phyloP scores from a whole-genome alignment of 2,329 filamentous ascomycete species.

The Cladophialophora immunda region DNA sequence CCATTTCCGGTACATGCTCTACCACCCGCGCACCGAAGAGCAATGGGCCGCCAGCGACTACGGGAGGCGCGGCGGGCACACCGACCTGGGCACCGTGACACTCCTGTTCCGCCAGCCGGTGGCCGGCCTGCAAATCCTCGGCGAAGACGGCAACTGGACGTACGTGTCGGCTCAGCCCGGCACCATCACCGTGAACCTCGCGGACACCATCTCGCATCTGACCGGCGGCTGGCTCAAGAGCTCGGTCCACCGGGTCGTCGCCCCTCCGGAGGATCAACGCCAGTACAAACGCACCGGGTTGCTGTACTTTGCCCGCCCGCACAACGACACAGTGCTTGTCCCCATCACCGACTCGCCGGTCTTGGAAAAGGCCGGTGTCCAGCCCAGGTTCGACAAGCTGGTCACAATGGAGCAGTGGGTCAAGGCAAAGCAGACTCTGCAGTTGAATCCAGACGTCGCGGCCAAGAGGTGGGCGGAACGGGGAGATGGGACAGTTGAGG shows the following conservation, averaged over 20 bases:
- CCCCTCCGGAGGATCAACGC: constrained; percentile 58
- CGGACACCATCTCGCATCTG: constrained; percentile 57
- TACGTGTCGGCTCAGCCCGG: constrained; percentile 57
- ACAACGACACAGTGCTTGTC: constrained; percentile 52
- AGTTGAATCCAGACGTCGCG: constrained; percentile 49
- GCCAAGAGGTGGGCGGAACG: constrained; percentile 48
- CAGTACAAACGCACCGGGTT: constrained; percentile 54
- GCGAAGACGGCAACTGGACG: constrained; percentile 56
- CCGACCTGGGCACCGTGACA: constrained; percentile 64
- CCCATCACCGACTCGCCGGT: constrained; percentile 46
- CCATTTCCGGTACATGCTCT: constrained; percentile 69
- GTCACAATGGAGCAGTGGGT: constrained; percentile 59
- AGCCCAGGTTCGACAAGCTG: constrained; percentile 50
- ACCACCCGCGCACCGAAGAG: constrained; percentile 57
- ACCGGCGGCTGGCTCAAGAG: constrained; percentile 62
- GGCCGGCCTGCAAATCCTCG: constrained; percentile 62
- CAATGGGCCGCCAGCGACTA: constrained; percentile 55
- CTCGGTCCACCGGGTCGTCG: constrained; percentile 58
- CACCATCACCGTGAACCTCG: constrained; percentile 61
- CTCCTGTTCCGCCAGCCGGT: constrained; percentile 67
- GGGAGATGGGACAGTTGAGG: constrained; percentile 51
- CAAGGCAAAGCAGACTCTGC: constrained; percentile 50
- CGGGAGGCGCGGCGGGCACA: constrained; percentile 60
- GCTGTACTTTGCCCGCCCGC: constrained; percentile 58
- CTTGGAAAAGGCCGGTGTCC: constrained; percentile 43